A percentile compares a stretch with the other conserved stretches of the same genome.
phyloP scores from a whole-genome alignment of 129 eudicot species.

The Ambrosia artemisiifolia region DNA sequence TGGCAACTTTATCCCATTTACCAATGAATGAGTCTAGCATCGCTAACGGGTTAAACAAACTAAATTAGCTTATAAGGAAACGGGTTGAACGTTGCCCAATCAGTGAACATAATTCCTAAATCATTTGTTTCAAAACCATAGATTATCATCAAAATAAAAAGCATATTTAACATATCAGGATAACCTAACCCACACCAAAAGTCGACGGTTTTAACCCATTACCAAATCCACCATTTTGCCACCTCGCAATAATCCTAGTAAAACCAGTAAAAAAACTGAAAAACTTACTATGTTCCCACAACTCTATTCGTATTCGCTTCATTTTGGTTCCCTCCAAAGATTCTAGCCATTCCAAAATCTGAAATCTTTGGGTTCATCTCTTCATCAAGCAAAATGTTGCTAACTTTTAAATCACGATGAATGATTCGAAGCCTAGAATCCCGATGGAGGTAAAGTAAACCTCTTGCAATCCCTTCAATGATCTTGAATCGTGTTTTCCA shows the following conservation, averaged over 20 bases:
- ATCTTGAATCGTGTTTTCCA: conserved; percentile 69
- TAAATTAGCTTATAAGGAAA: neutral
- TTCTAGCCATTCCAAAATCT: conserved; percentile 80
- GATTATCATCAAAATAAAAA: too few relatives aligned
- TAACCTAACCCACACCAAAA: neutral
- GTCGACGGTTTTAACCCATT: neutral
- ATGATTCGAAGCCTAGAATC: conserved; percentile 77
- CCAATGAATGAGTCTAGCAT: neutral
- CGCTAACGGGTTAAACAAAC: neutral
- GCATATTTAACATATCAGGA: neutral
- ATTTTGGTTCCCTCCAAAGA: conserved; percentile 61
- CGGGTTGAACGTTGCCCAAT: neutral
- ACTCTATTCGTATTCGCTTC: conserved; percentile 59
- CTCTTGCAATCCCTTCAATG: conserved; percentile 86
- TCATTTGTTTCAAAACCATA: neutral
- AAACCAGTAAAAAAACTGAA: neutral
- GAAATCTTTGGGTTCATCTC: conserved; percentile 91
- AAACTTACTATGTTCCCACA: conserved; percentile 64
- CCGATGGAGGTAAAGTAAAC: conserved; percentile 79
- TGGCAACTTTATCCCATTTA: neutral
- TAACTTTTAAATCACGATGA: conserved; percentile 70
- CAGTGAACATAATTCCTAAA: neutral
- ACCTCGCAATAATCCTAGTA: neutral
- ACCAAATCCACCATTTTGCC: neutral
- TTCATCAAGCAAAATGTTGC: conserved; percentile 71